These are phyloP conservation scores for Candida endomychidarum DNA, from an alignment of 805 yeast species.

Conservation along the genomic window DNA sequence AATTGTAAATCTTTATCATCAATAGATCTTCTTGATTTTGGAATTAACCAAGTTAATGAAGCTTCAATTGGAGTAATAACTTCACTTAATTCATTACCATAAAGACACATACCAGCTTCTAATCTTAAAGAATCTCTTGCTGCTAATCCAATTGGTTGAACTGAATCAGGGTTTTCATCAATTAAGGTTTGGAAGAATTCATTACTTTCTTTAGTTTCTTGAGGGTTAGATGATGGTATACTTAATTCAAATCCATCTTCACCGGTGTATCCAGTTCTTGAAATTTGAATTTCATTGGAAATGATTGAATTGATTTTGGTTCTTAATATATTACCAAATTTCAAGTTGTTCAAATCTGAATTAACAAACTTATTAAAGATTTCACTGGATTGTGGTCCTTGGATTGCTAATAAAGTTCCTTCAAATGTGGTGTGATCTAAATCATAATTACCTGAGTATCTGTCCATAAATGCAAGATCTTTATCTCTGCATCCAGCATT, in stretches of 20 bases:
- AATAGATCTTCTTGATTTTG: slow-evolving; percentile 66
- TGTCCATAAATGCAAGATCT: slow-evolving; percentile 64
- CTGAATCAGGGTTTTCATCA: slow-evolving; percentile 49
- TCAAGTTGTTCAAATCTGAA: slow-evolving; percentile 56
- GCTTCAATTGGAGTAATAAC: slow-evolving; percentile 84
- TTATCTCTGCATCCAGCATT: slow-evolving; percentile 93
- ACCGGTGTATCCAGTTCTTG: slow-evolving; percentile 97
- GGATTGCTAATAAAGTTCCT: slow-evolving; percentile 82
- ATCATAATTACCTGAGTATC: slow-evolving; percentile 44
- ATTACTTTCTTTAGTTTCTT: slow-evolving; percentile 44
- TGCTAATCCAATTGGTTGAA: slow-evolving; percentile 93
- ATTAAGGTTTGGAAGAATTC: slow-evolving; percentile 63
- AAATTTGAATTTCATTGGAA: slow-evolving; percentile 62
- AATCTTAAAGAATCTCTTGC: slow-evolving; percentile 94
- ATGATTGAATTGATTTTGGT: slow-evolving; percentile 47
- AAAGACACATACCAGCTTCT: slow-evolving; percentile 98
- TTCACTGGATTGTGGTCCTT: slow-evolving; percentile 84
- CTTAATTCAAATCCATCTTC: slow-evolving; percentile 97
- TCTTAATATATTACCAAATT: slow-evolving; percentile 59
- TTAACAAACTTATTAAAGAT: slow-evolving; percentile 64
- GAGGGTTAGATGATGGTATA: slow-evolving; percentile 51
- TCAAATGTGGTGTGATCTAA: slow-evolving; percentile 51
- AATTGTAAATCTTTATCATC: slow-evolving; percentile 40
- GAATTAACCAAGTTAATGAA: slow-evolving; percentile 84
- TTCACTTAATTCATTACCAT: slow-evolving; percentile 88